Base-by-base conservation (phyloP, 1,139 yeast species). In the Yamadazyma triangularis region DNA sequence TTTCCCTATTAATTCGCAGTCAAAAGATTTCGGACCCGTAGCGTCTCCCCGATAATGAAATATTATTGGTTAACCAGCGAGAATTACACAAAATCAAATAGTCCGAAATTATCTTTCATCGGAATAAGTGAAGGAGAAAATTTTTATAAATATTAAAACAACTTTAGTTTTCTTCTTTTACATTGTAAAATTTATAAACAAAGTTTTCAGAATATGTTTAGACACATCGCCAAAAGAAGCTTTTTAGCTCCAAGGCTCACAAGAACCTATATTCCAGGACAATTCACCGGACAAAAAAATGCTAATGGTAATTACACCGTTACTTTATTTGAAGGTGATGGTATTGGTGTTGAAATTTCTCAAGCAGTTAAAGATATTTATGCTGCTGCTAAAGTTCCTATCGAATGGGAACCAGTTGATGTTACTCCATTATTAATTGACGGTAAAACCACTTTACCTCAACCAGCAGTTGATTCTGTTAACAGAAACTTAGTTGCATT, bases 321-420 rank as follows among this genome's bases (percentile, higher is more conserved):
- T 43, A 89, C 98, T 34, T 73, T 91, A 70, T 91, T 91, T 53
- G 96, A 89, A 68, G 98, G 98, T 64, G 98, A 91, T 58, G 98
- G 98, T 71, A 89, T 91, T 50, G 98, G 98, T 49, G 77, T 82
- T 34, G 98, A 91, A 67, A 91, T 91, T 58, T 85, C 97, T 43
- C 77, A 84, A 56, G 86, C 96, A 32, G 96, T 89, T 48, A 85
- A 87, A 72, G 77, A 82, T 44, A 88, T 89, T 53, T 91, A 86
- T 66, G 70, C 79, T 36, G 96, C 96, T 46, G 97, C 97, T 37
- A 66, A 85, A 32, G 95, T 89, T 33, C 98, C 98, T 45, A 81
- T 91, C 52, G 93, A 84, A 53, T 91, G 97, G 97, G 96, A 89
- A 65, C 80, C 85, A 33, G 95, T 89, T 50, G 97, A 89, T 54